Conservation (phyloP, 2,329 filamentous ascomycete genomes). For the Calonectria pseudoreteaudii region DNA sequence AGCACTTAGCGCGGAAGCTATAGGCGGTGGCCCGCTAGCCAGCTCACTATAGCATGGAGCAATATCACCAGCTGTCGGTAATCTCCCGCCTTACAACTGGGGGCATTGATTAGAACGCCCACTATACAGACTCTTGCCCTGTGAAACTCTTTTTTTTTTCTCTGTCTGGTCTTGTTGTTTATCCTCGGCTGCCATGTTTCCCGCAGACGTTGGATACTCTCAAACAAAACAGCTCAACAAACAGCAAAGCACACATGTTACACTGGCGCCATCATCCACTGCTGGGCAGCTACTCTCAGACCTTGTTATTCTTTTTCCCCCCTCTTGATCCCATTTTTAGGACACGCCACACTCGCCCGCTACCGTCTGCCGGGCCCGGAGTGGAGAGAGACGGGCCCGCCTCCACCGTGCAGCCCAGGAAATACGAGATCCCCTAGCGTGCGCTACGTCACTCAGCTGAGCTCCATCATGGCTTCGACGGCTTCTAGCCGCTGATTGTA, state of each 20-base stretch:
- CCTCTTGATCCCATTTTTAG: neutral
- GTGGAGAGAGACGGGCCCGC: slow-evolving; percentile 5
- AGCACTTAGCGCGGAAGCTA: neutral
- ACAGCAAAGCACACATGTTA: neutral
- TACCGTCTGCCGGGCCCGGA: neutral
- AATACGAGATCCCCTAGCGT: slow-evolving; percentile 39
- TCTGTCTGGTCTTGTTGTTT: neutral
- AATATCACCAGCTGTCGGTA: neutral
- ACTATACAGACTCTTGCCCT: neutral
- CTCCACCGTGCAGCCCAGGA: slow-evolving; percentile 22
- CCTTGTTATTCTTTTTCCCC: neutral
- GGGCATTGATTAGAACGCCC: neutral
- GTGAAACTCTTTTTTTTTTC: neutral
- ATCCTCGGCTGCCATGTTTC: neutral
- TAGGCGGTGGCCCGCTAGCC: neutral
- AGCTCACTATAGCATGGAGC: neutral
- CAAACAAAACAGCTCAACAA: neutral
- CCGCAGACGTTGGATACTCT: neutral
- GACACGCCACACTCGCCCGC: neutral
- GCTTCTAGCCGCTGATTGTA: slow-evolving; percentile 24
- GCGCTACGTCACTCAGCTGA: slow-evolving; percentile 40
- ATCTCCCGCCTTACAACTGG: neutral
- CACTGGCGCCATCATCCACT: neutral
- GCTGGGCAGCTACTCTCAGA: neutral
- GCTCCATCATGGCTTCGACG: slow-evolving; percentile 23